A percentile compares a stretch with the other conserved stretches of the same genome.
Evolutionary conservation across 345 rosid genomes (phyloP).

Genomic region (Luvunga scandens): DNA sequence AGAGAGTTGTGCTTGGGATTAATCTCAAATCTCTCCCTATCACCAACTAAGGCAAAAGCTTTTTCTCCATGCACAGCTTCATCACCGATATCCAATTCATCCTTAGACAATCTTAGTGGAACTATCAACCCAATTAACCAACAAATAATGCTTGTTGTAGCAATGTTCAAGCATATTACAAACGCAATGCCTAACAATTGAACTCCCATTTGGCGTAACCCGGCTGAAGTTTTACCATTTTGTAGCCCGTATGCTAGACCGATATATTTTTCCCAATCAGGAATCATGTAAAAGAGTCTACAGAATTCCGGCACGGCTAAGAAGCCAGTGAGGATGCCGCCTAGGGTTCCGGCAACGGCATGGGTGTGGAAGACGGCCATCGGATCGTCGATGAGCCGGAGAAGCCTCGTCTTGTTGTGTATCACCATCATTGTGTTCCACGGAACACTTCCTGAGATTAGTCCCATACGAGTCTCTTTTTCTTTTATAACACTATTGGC

Average conservation of each 20-base stretch:
- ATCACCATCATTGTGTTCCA: constrained; percentile 54
- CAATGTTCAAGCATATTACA: constrained; percentile 33
- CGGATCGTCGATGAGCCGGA: constrained; percentile 30
- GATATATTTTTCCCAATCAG: constrained; percentile 39
- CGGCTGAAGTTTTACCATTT: constrained; percentile 13
- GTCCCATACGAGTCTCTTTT: too few relatives aligned
- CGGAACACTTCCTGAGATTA: constrained; percentile 40
- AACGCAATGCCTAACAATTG: constrained; percentile 36
- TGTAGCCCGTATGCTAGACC: constrained; percentile 45
- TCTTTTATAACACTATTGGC: too few relatives aligned
- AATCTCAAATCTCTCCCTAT: constrained; percentile 14
- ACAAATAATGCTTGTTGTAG: constrained; percentile 37
- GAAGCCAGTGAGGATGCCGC: constrained; percentile 49
- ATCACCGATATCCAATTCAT: constrained; percentile 30
- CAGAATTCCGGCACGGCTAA: constrained; percentile 46
- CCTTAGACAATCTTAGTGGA: constrained; percentile 38
- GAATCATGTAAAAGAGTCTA: constrained; percentile 39
- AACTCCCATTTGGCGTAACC: constrained; percentile 41
- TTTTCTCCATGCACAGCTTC: constrained; percentile 40
- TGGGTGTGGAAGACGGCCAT: constrained; percentile 57
- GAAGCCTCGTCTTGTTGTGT: constrained; percentile 26
- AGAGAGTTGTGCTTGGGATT: constrained; percentile 19
- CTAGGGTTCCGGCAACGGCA: constrained; percentile 42
- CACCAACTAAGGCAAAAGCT: constrained; percentile 30
- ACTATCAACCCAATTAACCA: constrained; percentile 26